These are phyloP conservation scores for Penicillium roqueforti DNA, from an alignment of 495 filamentous ascomycete species.

Conservation along the genomic window DNA sequence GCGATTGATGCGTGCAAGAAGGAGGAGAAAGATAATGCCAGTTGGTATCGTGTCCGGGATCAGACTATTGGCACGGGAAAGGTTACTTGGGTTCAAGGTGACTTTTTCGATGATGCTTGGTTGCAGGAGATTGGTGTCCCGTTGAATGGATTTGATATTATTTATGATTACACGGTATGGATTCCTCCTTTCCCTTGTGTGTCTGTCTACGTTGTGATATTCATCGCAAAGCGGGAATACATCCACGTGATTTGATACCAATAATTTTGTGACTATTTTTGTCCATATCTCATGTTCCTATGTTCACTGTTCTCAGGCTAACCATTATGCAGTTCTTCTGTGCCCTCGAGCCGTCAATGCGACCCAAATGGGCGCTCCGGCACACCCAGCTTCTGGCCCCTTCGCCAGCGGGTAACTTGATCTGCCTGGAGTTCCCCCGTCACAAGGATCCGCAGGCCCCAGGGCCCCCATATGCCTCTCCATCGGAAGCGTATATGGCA, in stretches of 20 bases:
- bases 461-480: constrained; percentile 68
- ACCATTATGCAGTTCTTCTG: constrained; percentile 63
- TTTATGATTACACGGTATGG: constrained; percentile 81
- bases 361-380: constrained; percentile 66
- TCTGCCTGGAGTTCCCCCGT: constrained; percentile 80
- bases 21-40: constrained; percentile 35
- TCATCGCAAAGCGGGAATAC: not conserved
- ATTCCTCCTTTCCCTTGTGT: not conserved
- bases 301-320: constrained; percentile 13
- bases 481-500: constrained; percentile 59
- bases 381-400: constrained; percentile 61
- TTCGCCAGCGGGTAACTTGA: constrained; percentile 52
- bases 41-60: constrained; percentile 46
- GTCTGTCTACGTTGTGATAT: not conserved
- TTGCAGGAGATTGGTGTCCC: constrained; percentile 37
- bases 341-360: constrained; percentile 61
- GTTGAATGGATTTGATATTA: constrained; percentile 64
- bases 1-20: constrained; percentile 54
- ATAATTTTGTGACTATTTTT: not conserved
- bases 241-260: not conserved
- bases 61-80: constrained; percentile 46
- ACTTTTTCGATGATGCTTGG: constrained; percentile 72
- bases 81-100: constrained; percentile 57
- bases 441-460: constrained; percentile 56
- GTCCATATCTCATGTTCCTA: constrained; percentile 2